phyloP scores from a whole-genome alignment of 768 basidiomycete genomes.

The Kwoniella shandongensis region DNA sequence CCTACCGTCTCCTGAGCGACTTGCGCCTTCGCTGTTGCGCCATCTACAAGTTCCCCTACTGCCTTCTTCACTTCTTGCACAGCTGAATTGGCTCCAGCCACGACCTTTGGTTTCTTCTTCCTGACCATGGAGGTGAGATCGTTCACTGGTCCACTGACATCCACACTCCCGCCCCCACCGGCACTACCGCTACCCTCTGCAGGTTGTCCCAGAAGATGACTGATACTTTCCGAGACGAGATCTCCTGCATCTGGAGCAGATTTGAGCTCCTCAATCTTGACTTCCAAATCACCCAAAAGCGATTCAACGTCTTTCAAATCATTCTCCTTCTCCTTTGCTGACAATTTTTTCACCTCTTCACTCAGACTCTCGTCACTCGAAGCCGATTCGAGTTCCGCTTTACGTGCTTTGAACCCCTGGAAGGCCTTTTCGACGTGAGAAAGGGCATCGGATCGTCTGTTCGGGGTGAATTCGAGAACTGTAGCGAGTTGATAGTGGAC shows the following conservation, averaged over 20 bases:
- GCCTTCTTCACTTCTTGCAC: slow-evolving; percentile 2
- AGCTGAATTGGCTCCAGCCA: slow-evolving; percentile 6
- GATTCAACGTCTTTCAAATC: slow-evolving; percentile 78
- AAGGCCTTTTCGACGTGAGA: slow-evolving; percentile 75
- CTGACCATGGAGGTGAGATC: slow-evolving; percentile 81
- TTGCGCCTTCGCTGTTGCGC: background rate
- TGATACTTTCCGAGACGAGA: slow-evolving; percentile 48
- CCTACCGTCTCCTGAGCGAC: slow-evolving; percentile 1
- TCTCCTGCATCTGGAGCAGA: slow-evolving; percentile 61
- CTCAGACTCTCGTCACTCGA: background rate
- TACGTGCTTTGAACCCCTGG: slow-evolving; percentile 69
- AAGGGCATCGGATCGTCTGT: slow-evolving; percentile 78
- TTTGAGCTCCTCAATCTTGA: slow-evolving; percentile 93
- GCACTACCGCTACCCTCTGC: slow-evolving; percentile 2
- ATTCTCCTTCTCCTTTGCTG: slow-evolving; percentile 67
- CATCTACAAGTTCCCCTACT: slow-evolving; percentile 7
- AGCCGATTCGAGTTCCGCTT: slow-evolving; percentile 53
- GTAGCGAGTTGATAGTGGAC: slow-evolving; percentile 93
- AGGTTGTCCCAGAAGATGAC: slow-evolving; percentile 42
- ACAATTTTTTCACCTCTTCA: slow-evolving; percentile 42
- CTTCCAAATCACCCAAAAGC: slow-evolving; percentile 74
- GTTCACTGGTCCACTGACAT: slow-evolving; percentile 60
- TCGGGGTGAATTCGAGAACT: slow-evolving; percentile 85
- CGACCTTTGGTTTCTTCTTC: slow-evolving; percentile 72
- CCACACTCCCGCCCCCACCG: background rate